phyloP scores from a whole-genome alignment of 1,284 basidiomycete genomes.

The Heterobasidion irregulare region DNA sequence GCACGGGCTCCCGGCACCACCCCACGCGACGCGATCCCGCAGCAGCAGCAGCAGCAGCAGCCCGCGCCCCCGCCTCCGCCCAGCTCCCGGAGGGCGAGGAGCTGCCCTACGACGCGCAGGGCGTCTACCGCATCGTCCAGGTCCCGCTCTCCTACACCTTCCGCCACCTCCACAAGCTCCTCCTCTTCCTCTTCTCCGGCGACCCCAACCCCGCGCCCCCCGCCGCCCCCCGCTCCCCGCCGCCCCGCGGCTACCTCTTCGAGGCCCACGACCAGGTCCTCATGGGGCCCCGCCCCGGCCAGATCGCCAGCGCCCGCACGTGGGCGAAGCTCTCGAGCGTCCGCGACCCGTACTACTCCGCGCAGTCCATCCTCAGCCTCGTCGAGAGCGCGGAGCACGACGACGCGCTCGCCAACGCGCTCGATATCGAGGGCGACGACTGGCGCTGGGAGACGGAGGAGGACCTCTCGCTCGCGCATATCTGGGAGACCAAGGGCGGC shows the following conservation, averaged over 20 bases:
- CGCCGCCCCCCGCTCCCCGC: slow-evolving; percentile 3
- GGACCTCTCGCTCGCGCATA: slow-evolving; percentile 46
- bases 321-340: slow-evolving; percentile 46
- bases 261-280: slow-evolving; percentile 41
- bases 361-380: slow-evolving; percentile 14
- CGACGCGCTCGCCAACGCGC: slow-evolving; percentile 12
- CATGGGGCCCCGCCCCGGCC: slow-evolving; percentile 36
- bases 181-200: slow-evolving; percentile 52
- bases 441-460: slow-evolving; percentile 63
- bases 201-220: slow-evolving; percentile 13
- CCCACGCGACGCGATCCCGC: background rate
- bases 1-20: too few species aligned
- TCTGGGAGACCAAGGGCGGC: slow-evolving; percentile 40
- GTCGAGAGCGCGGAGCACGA: slow-evolving; percentile 5
- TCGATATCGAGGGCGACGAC: slow-evolving; percentile 21
- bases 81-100: background rate
- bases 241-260: slow-evolving; percentile 37
- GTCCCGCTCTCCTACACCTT: slow-evolving; percentile 67
- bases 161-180: slow-evolving; percentile 51
- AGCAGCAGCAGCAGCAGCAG: too few species aligned
- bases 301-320: slow-evolving; percentile 42
- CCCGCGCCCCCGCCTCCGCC: too few species aligned
- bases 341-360: slow-evolving; percentile 46
- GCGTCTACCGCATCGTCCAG: slow-evolving; percentile 55
- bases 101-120: slow-evolving; percentile 17